A percentile compares a stretch with the other conserved stretches of the same genome.
Conservation (phyloP, 306 rosid species). For the Ammopiptanthus mongolicus region DNA sequence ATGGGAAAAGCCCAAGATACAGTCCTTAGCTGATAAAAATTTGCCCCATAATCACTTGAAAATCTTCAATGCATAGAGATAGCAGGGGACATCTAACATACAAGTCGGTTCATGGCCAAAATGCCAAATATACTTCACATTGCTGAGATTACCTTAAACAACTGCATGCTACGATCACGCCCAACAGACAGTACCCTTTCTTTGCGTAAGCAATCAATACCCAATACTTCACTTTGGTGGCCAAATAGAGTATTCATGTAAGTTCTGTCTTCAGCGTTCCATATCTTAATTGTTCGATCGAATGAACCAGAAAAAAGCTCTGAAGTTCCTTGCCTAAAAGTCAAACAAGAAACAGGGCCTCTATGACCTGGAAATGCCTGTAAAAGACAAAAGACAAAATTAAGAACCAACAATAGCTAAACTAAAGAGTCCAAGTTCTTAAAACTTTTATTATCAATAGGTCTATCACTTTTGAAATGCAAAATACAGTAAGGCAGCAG, state of each 20-base stretch:
- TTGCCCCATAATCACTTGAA: neutral
- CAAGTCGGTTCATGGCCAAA: neutral
- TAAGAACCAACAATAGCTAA: neutral
- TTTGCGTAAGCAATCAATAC: slow-evolving; percentile 78
- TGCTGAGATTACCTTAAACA: slow-evolving; percentile 64
- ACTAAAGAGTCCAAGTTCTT: neutral
- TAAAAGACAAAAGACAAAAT: slow-evolving; percentile 10
- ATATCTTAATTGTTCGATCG: slow-evolving; percentile 86
- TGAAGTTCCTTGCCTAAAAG: slow-evolving; percentile 86
- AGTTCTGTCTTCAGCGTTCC: slow-evolving; percentile 96
- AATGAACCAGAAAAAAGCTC: slow-evolving; percentile 97
- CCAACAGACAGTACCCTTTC: slow-evolving; percentile 83
- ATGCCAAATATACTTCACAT: neutral
- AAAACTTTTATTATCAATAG: neutral
- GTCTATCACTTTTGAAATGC: neutral
- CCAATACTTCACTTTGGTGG: slow-evolving; percentile 81
- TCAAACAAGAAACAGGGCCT: slow-evolving; percentile 76
- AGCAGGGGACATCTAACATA: neutral
- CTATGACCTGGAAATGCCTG: slow-evolving; percentile 97
- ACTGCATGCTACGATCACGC: slow-evolving; percentile 87
- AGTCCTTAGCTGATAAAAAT: neutral
- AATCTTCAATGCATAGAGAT: neutral
- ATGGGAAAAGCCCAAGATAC: neutral
- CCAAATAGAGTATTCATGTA: slow-evolving; percentile 84
- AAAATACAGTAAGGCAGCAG: neutral